Base-by-base conservation (phyloP, 306 rosid genomes). In the Nissolia schottii region DNA sequence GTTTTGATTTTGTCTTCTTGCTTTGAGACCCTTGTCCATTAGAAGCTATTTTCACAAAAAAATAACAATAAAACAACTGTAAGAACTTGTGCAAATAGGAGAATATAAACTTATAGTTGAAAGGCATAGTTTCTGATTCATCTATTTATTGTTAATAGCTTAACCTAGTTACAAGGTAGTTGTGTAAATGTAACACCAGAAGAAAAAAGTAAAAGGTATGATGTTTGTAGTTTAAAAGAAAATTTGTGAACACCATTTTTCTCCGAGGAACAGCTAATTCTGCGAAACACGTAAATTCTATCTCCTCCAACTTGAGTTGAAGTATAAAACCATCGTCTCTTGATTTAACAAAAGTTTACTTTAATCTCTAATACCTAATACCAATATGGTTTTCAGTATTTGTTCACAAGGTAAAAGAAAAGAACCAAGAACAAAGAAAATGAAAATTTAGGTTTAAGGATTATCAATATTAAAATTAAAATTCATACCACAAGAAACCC, bases 1-100 rank as follows among this genome's bases (percentile, higher is more conserved):
- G 73, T 86, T 85, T 89, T 69, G 83, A 66, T 84, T 80, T 88
- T 60, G 83, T 65, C 72, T 58, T 83, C 85, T 85, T 91, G 67
- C 85, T 85, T 86, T 86, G 85, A 79, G 99, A 87, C 80, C 87
- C 95, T 89, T 91, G 87, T 63, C 90, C 97, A 85, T 87, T 94
- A 71, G 91, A 70, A 75, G 89, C 96, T 91, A 86, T 75, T 77
- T 49, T 37, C 61, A 1, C 62, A 29, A 71, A 72, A 75, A 43
- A 16, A 3, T 20, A 65, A 76, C 51, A 80, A 60, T 23, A 22
- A 76, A 80, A 81, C 7, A 74, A 67, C 25, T 40, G 61, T 83
- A 49, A 78, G 86, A 76, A 79, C 64, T 68, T 19, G 15, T 45
- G 43, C 68, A 35, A 60, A 35, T 12, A 57, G 40, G 12, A 73